phyloP scores from a whole-genome alignment of 2,329 filamentous ascomycete species.

The Fusarium tjaetaba region DNA sequence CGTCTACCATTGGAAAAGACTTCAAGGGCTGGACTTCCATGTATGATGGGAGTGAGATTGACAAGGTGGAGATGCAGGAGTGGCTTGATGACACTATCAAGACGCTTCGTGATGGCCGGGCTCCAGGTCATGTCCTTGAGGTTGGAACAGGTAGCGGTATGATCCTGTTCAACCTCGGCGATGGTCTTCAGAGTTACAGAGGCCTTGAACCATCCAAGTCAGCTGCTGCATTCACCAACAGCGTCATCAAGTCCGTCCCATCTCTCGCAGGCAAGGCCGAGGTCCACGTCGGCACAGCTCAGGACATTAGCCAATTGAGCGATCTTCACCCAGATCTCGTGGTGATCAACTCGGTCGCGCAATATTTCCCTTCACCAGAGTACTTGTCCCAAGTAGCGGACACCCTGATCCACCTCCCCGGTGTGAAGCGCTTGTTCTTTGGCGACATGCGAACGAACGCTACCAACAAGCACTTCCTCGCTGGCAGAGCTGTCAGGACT shows the following conservation, averaged over 20 bases:
- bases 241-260: conserved; percentile 15
- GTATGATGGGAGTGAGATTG: background rate
- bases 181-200: conserved; percentile 36
- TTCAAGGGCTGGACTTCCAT: background rate
- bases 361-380: conserved; percentile 43
- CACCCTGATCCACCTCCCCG: conserved; percentile 3
- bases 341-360: conserved; percentile 44
- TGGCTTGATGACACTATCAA: conserved; percentile 47
- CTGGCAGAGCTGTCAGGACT: background rate
- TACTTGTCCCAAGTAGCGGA: conserved; percentile 37
- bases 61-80: conserved; percentile 40
- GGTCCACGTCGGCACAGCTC: conserved; percentile 35
- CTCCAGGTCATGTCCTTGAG: conserved; percentile 38
- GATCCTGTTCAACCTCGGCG: conserved; percentile 45
- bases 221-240: conserved; percentile 37
- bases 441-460: conserved; percentile 38
- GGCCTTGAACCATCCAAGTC: conserved; percentile 43
- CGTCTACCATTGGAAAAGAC: background rate
- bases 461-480: conserved; percentile 27
- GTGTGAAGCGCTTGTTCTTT: conserved; percentile 30
- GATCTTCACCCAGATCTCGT: conserved; percentile 19
- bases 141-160: conserved; percentile 47
- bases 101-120: conserved; percentile 23
- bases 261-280: conserved; percentile 12
- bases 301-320: conserved; percentile 16